Evolutionary conservation across 2,329 filamentous ascomycete species (phyloP), one percentile per base, ranked within the genome.

Genomic region (Paracorniculantispora psalliotae): DNA sequence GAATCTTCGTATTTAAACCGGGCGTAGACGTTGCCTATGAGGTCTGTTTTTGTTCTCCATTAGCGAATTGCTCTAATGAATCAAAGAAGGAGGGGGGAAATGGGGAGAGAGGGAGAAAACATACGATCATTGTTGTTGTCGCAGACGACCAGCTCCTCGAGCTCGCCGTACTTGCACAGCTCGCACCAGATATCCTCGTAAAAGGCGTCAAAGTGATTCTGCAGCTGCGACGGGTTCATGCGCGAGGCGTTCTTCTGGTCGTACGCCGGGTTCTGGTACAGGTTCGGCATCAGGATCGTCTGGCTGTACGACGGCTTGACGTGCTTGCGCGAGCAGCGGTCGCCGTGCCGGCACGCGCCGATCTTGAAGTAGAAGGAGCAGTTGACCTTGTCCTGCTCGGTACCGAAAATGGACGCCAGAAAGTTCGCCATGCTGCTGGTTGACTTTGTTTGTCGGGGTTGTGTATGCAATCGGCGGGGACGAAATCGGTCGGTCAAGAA

Each of bases 181-280:
- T 99, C 94, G 79, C 93, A 97, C 93, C 94, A 99, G 66, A 99
- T 92, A 74, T 99, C 94, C 80, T 99, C 94, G 81, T 99, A 99
- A 76, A 99, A 99, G 70, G 94, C 94, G 77, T 99, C 94, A 73
- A 99, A 99, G 83, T 99, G 94, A 80, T 96, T 96, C 77, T 97
- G 93, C 73, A 97, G 88, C 81, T 99, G 94, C 67, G 86, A 88
- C 7, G 92, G 80, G 78, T 96, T 97, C 90, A 99, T 96, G 79
- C 92, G 94, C 82, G 88, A 94, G 25, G 47, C 37, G 37, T 57
- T 57, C 80, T 96, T 96, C 50, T 90, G 87, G 75, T 97, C 92
- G 84, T 96, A 96, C 63, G 92, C 91, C 12, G 94, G 94, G 81
- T 99, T 99, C 77, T 97, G 94, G 83, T 99, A 99, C 68, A 99